These are phyloP conservation scores for Suillus subluteus DNA, from an alignment of 768 basidiomycete genomes.

Conservation along the genomic window DNA sequence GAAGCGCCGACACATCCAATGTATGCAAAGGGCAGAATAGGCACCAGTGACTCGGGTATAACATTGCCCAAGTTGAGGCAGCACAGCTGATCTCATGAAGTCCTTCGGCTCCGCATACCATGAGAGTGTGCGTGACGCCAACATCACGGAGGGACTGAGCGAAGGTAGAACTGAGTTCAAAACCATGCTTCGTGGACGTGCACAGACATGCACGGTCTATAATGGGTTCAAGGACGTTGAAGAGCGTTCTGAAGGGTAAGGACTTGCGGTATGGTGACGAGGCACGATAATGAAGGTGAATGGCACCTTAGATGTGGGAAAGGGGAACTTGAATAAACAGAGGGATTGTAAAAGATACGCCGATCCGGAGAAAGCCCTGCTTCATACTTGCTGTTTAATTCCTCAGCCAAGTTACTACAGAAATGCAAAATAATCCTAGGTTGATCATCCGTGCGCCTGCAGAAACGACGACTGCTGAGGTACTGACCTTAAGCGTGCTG, in stretches of 20 bases:
- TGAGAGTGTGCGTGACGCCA: slow-evolving; percentile 80
- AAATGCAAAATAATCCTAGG: slow-evolving; percentile 45
- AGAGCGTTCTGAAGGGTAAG: slow-evolving; percentile 94
- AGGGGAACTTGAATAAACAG: slow-evolving; percentile 69
- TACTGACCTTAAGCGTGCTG: slow-evolving; percentile 96
- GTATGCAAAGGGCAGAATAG: slow-evolving; percentile 70
- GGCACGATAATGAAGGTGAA: slow-evolving; percentile 95
- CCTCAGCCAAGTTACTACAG: neutral
- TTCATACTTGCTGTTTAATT: slow-evolving; percentile 61
- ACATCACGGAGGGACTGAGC: slow-evolving; percentile 71
- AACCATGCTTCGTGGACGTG: slow-evolving; percentile 83
- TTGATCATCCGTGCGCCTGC: slow-evolving; percentile 94
- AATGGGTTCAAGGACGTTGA: slow-evolving; percentile 92
- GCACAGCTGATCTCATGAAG: slow-evolving; percentile 96
- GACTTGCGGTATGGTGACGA: slow-evolving; percentile 83
- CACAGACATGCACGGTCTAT: slow-evolving; percentile 87
- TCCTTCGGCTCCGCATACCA: slow-evolving; percentile 90
- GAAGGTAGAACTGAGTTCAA: slow-evolving; percentile 84
- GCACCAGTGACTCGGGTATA: slow-evolving; percentile 55
- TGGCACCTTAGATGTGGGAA: slow-evolving; percentile 63
- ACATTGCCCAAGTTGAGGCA: slow-evolving; percentile 61
- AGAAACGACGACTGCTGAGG: slow-evolving; percentile 90
- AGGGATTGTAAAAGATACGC: slow-evolving; percentile 89
- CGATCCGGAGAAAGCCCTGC: slow-evolving; percentile 81
- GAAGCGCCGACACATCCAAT: no score